A percentile compares a stretch with the other conserved stretches of the same genome.
phyloP scores from a whole-genome alignment of 2,329 filamentous ascomycete species.

The Botrytis pseudocinerea region DNA sequence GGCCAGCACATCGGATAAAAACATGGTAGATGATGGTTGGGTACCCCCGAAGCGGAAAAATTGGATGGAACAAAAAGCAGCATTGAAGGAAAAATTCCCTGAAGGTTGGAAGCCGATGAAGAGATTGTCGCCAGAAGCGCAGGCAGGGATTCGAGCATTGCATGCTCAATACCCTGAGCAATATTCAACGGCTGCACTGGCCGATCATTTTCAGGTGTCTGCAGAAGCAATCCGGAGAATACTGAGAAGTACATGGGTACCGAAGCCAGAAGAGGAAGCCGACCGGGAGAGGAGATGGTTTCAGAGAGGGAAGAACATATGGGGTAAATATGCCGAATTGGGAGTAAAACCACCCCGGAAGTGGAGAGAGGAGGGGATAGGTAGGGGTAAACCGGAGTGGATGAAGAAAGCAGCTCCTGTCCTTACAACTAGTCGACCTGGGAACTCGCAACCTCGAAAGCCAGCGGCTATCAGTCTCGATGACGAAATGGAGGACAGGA shows the following conservation, averaged over 20 bases:
- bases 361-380: constrained; percentile 52
- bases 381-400: constrained; percentile 37
- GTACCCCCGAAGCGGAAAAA: constrained; percentile 44
- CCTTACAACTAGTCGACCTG: constrained; percentile 30
- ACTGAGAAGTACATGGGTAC: constrained; percentile 74
- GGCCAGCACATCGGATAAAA: constrained; percentile 20
- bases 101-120: constrained; percentile 82
- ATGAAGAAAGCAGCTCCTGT: constrained; percentile 23
- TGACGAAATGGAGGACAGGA: constrained; percentile 29
- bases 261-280: constrained; percentile 56
- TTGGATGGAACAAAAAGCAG: constrained; percentile 78
- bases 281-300: constrained; percentile 62
- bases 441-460: constrained; percentile 14
- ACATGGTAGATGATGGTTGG: constrained; percentile 26
- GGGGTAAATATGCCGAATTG: constrained; percentile 59
- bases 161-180: constrained; percentile 73
- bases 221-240: constrained; percentile 86
- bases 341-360: constrained; percentile 61
- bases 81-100: constrained; percentile 75
- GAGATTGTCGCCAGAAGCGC: constrained; percentile 84
- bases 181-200: constrained; percentile 73
- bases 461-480: neutral
- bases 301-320: constrained; percentile 59
- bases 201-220: constrained; percentile 80
- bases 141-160: constrained; percentile 85